Evolutionary conservation across 1,284 basidiomycete species (phyloP).

Genomic region (Heterobasidion occidentale): DNA sequence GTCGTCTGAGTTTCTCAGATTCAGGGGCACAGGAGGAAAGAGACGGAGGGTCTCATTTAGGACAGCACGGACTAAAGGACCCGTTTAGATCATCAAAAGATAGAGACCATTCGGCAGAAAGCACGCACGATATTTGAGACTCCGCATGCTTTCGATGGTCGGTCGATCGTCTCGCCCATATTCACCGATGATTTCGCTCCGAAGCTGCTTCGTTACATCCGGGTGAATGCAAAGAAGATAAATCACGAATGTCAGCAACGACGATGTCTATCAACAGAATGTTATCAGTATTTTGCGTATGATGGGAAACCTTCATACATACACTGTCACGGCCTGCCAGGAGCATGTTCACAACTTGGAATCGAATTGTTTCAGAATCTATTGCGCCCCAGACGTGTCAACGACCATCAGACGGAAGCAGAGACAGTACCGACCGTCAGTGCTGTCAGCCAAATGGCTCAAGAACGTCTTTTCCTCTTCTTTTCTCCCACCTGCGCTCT

Average conservation of each 20-base stretch:
- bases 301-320: constrained; percentile 33
- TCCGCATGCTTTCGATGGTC: constrained; percentile 29
- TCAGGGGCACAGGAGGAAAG: constrained; percentile 26
- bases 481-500: constrained; percentile 28
- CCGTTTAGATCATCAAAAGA: constrained; percentile 45
- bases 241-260: constrained; percentile 28
- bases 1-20: constrained; percentile 29
- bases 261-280: constrained; percentile 25
- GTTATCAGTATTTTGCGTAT: constrained; percentile 53
- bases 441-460: constrained; percentile 55
- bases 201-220: constrained; percentile 24
- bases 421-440: constrained; percentile 37
- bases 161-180: constrained; percentile 26
- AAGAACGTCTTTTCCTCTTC: constrained; percentile 44
- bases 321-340: constrained; percentile 36
- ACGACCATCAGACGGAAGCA: background rate
- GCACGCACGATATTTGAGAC: constrained; percentile 44
- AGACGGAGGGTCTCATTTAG: constrained; percentile 16
- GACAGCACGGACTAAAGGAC: constrained; percentile 44
- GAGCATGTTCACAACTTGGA: constrained; percentile 32
- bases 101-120: constrained; percentile 47
- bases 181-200: constrained; percentile 31
- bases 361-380: constrained; percentile 52
- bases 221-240: constrained; percentile 36
- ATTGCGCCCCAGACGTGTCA: background rate